A percentile compares a stretch with the other conserved stretches of the same genome.
Evolutionary conservation across 169 alveolate species (phyloP).

Genomic region (Theileria luwenshuni): DNA sequence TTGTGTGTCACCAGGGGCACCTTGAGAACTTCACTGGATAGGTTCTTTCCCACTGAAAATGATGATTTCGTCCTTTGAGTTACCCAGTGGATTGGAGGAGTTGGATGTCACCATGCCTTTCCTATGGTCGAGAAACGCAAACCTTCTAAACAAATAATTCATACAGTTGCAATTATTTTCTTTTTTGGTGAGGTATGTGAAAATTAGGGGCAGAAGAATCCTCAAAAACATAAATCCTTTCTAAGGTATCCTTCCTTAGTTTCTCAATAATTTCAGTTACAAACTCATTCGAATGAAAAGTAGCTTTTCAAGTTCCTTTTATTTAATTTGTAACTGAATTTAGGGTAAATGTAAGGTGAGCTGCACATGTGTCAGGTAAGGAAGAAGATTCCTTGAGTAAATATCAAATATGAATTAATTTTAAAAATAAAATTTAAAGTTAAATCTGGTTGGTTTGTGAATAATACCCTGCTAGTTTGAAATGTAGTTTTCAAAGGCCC

Average conservation of each 20-base stretch:
- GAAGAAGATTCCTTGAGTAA: too few relatives aligned
- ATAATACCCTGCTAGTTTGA: slow-evolving; percentile 5
- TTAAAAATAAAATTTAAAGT: too few relatives aligned
- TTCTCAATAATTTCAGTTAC: too few relatives aligned
- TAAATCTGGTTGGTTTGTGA: too few relatives aligned
- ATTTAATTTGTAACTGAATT: too few relatives aligned
- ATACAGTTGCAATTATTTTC: slow-evolving; percentile 15
- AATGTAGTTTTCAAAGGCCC: slow-evolving; percentile 79
- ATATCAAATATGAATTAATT: too few relatives aligned
- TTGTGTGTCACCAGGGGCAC: slow-evolving; percentile 56
- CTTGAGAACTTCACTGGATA: slow-evolving; percentile 57
- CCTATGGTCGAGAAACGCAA: neutral
- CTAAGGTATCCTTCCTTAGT: too few relatives aligned
- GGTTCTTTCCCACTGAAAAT: slow-evolving; percentile 40
- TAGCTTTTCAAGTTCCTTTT: too few relatives aligned
- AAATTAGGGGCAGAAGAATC: slow-evolving; percentile 12
- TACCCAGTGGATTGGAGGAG: neutral
- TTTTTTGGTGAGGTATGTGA: too few relatives aligned
- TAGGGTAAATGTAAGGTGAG: too few relatives aligned
- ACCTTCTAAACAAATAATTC: slow-evolving; percentile 16
- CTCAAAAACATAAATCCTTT: slow-evolving; percentile 4
- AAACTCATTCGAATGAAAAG: too few relatives aligned
- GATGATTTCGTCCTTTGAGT: neutral
- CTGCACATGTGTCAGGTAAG: too few relatives aligned
- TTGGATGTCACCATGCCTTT: neutral